phyloP scores from a whole-genome alignment of 2,329 filamentous ascomycete genomes.

The Mariannaea elegans region DNA sequence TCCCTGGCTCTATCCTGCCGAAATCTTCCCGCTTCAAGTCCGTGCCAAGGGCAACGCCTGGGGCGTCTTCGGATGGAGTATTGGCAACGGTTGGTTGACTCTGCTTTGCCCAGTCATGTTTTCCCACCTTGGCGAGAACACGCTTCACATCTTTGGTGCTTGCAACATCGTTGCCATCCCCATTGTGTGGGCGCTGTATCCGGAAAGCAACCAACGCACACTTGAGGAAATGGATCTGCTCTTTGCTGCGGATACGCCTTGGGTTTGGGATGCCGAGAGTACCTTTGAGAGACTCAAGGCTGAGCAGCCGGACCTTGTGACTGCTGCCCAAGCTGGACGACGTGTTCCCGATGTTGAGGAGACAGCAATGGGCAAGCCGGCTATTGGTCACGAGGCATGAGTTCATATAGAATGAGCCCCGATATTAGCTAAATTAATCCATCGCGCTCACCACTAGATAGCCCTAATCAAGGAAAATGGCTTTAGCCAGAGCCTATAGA shows the following conservation, averaged over 20 bases:
- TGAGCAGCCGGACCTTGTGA: constrained; percentile 4
- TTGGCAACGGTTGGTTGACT: constrained; percentile 73
- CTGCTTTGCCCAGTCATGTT: constrained; percentile 70
- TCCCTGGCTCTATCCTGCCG: constrained; percentile 72
- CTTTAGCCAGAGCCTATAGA: too few species aligned
- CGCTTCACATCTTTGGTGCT: constrained; percentile 76
- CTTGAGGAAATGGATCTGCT: constrained; percentile 80
- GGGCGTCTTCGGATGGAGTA: constrained; percentile 79
- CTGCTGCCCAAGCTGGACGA: background rate
- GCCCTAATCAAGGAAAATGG: too few species aligned
- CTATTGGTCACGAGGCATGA: background rate
- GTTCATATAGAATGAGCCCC: too few species aligned
- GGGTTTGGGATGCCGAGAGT: constrained; percentile 76
- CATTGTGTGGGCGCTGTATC: constrained; percentile 78
- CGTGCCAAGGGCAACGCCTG: constrained; percentile 79
- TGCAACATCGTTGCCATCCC: constrained; percentile 72
- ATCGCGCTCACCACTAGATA: too few species aligned
- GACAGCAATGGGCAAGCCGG: background rate
- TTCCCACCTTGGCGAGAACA: constrained; percentile 71
- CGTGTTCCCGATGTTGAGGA: background rate
- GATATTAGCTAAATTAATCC: too few species aligned
- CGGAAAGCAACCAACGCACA: constrained; percentile 77
- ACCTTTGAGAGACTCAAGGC: constrained; percentile 58
- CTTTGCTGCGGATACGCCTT: constrained; percentile 72
- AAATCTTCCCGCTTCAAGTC: constrained; percentile 77